Evolutionary conservation across 352 stramenopile genomes (phyloP), one percentile per base, ranked within the genome.

Genomic region (Globisporangium megalacanthum): DNA sequence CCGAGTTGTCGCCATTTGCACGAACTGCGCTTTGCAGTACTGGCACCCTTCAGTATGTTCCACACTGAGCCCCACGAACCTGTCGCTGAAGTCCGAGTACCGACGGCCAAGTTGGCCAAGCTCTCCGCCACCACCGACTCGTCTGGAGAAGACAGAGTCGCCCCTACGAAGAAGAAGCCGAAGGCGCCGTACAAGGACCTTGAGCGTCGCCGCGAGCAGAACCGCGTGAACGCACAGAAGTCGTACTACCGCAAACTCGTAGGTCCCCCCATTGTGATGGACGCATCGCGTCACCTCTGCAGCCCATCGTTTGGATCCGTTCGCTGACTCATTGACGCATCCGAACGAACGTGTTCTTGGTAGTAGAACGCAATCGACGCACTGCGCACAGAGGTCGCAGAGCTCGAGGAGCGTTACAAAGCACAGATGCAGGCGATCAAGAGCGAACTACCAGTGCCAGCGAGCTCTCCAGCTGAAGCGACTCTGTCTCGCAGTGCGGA

Each of bases 161-260:
- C 41, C 42, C 8, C 44, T n/a, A 49, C 25, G 44, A 31, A 29
- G 7, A 60, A 60, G 48, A 54, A 60, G 46, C 53, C 48, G 51
- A 64, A 64, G 44, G 39, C 58, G 11, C 51, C 52, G 11, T 59
- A 64, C 58, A 64, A 64, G 58, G 52, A 64, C 44, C 45, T 64
- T n/a, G 58, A 64, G 17, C 63, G 67, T n/a, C 67, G 67, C 19
- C 67, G 67, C 56, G 67, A 74, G 42, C 67, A 74, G 57, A 74
- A 74, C 60, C 59, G 67, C 11, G 63, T 74, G 39, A 74, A 68
- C 42, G 67, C 67, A 1, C 67, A 74, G 58, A 68, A 65, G 41
- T 71, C 67, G 19, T 74, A 74, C 56, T 68, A 74, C 64, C 68
- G 68, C 53, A 74, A 74, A 19, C 58, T 64, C 51, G 57, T 63